These are phyloP conservation scores for Zalerion maritima DNA, from an alignment of 495 filamentous ascomycete species.

Conservation along the genomic window DNA sequence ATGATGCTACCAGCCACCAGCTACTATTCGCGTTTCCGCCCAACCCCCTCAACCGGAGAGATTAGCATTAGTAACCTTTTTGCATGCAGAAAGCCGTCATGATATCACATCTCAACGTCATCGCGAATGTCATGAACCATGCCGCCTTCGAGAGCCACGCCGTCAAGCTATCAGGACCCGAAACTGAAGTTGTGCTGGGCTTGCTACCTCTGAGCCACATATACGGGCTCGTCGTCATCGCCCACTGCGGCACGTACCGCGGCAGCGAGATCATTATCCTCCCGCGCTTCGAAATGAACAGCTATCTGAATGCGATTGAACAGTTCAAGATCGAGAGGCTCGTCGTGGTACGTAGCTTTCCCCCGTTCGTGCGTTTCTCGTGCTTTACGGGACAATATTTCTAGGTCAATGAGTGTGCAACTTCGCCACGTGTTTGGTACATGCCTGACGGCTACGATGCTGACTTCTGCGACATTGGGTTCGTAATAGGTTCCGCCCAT, in stretches of 20 bases:
- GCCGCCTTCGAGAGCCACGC: conserved; percentile 35
- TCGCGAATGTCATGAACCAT: conserved; percentile 64
- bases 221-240: conserved; percentile 67
- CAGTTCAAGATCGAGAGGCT: conserved; percentile 56
- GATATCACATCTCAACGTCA: conserved; percentile 82
- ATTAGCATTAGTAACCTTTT: not conserved
- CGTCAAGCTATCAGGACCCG: conserved; percentile 21
- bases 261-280: conserved; percentile 70
- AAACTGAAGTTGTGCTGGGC: conserved; percentile 51
- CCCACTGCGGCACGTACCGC: conserved; percentile 51
- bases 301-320: conserved; percentile 52
- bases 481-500: conserved; percentile 74
- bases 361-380: not conserved
- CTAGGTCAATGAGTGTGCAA: too few relatives aligned
- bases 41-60: too few relatives aligned
- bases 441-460: too few relatives aligned
- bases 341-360: conserved; percentile 39
- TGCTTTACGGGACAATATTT: too few relatives aligned
- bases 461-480: too few relatives aligned
- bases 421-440: too few relatives aligned
- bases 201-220: conserved; percentile 80
- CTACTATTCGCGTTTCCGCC: too few relatives aligned
- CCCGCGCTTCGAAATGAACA: conserved; percentile 66
- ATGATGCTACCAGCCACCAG: too few relatives aligned
- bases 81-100: conserved; percentile 74